phyloP scores from a whole-genome alignment of 805 yeast species.

The Myxozyma geophila region DNA sequence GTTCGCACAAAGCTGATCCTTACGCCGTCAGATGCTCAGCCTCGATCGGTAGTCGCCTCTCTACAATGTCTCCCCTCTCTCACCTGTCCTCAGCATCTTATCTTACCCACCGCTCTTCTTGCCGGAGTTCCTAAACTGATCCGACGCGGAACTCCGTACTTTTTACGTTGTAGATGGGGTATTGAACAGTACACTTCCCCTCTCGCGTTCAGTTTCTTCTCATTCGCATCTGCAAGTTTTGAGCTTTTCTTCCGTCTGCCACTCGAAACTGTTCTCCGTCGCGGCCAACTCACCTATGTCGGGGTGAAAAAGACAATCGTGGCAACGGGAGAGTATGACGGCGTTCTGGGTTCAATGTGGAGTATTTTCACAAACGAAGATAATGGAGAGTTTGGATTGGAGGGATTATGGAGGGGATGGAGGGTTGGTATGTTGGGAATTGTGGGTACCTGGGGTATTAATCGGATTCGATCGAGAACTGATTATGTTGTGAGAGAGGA shows the following conservation, averaged over 20 bases:
- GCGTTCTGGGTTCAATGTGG: slow-evolving; percentile 60
- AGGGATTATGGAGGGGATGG: slow-evolving; percentile 85
- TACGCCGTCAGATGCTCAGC: slow-evolving; percentile 58
- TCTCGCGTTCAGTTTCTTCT: slow-evolving; percentile 59
- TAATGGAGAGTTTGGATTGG: slow-evolving; percentile 53
- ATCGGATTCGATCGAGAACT: slow-evolving; percentile 52
- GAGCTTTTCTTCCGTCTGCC: slow-evolving; percentile 83
- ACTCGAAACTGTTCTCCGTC: slow-evolving; percentile 78
- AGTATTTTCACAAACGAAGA: slow-evolving; percentile 52
- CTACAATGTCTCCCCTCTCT: slow-evolving; percentile 56
- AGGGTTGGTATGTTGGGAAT: slow-evolving; percentile 79
- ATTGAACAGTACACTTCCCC: slow-evolving; percentile 72
- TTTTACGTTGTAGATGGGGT: slow-evolving; percentile 62
- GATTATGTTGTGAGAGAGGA: slow-evolving; percentile 28
- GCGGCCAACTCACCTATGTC: slow-evolving; percentile 78
- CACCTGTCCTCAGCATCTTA: slow-evolving; percentile 61
- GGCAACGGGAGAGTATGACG: slow-evolving; percentile 59
- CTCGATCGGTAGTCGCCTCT: slow-evolving; percentile 74
- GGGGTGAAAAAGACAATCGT: slow-evolving; percentile 56
- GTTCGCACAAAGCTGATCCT: slow-evolving; percentile 78
- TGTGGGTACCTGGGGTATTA: slow-evolving; percentile 81
- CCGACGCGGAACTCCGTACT: slow-evolving; percentile 67
- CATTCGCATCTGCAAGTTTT: slow-evolving; percentile 62
- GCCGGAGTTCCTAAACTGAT: slow-evolving; percentile 64
- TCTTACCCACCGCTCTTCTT: slow-evolving; percentile 71